These are phyloP conservation scores for Pisolithus marmoratus DNA, from an alignment of 768 basidiomycete genomes.

Conservation along the genomic window DNA sequence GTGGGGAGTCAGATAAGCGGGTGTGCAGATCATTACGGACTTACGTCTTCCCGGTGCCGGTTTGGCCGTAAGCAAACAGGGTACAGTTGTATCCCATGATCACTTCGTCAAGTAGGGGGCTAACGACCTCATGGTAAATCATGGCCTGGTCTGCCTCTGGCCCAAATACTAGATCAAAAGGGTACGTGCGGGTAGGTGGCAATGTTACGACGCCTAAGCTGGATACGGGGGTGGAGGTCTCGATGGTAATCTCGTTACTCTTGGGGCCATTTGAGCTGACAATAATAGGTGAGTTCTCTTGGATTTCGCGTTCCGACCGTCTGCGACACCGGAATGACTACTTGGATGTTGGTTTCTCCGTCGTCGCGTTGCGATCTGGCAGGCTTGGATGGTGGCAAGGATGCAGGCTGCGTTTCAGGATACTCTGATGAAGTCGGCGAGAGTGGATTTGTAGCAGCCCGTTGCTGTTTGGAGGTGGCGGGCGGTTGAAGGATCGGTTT, in stretches of 20 bases:
- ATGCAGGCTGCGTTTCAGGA: slow-evolving; percentile 17
- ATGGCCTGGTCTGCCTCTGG: slow-evolving; percentile 94
- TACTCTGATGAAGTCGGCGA: slow-evolving; percentile 15
- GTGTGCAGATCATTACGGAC: slow-evolving; percentile 25
- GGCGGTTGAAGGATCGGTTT: slow-evolving; percentile 25
- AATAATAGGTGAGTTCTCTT: slow-evolving; percentile 84
- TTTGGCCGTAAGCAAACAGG: slow-evolving; percentile 96
- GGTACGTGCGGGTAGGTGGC: slow-evolving; percentile 81
- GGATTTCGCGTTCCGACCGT: slow-evolving; percentile 79
- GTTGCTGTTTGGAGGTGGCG: slow-evolving; percentile 38
- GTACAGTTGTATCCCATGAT: slow-evolving; percentile 95
- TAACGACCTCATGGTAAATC: slow-evolving; percentile 91
- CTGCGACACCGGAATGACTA: slow-evolving; percentile 86
- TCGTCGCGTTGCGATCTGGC: slow-evolving; percentile 33
- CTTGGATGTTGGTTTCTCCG: slow-evolving; percentile 82
- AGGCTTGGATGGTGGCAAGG: slow-evolving; percentile 17
- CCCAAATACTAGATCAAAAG: slow-evolving; percentile 94
- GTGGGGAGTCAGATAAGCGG: slow-evolving; percentile 8
- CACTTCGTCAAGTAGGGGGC: slow-evolving; percentile 91
- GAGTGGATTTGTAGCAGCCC: slow-evolving; percentile 40
- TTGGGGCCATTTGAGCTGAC: slow-evolving; percentile 73
- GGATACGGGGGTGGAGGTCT: slow-evolving; percentile 64
- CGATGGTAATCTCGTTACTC: slow-evolving; percentile 72
- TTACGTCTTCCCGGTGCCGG: slow-evolving; percentile 97
- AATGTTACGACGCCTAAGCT: slow-evolving; percentile 68